Base-by-base conservation (phyloP, 2,329 filamentous ascomycete species). In the Claviceps monticola region DNA sequence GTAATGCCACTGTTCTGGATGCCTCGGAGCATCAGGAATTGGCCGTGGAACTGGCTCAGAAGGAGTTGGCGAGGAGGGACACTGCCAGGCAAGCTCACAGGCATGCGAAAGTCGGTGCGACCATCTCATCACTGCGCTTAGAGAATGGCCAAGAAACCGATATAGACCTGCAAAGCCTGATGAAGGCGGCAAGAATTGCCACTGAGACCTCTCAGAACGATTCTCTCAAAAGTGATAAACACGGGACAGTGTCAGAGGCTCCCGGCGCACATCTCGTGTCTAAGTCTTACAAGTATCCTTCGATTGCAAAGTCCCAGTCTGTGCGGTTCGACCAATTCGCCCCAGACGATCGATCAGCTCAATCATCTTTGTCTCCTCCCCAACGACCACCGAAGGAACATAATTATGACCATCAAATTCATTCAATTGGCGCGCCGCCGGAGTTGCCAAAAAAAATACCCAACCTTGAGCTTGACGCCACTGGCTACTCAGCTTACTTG, bases 21-120 rank as follows among this genome's bases (percentile, higher is more conserved):
- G 84, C 84, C 0, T 76, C 75, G 1, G 80, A 88, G 52, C 74
- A 94, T 56, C 78, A 82, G 56, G 83, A 90, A 11, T 68, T 94
- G 46, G 89, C 88, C 0, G 82, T 94, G 6, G 79, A 84, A 56
- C 66, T 94, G 34, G 88, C 88, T 0, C 81, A 83, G 56, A 78
- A 78, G 51, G 88, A 94, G 66, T 76, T 89, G 53, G 73, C 70
- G 52, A 75, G 85, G 43, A 74, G 88, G 57, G 82, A 86, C 59
- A 79, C 77, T 14, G 74, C 73, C 43, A 73, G 80, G 54, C 76
- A 71, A 56, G 75, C 74, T 11, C 78, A 75, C 26, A 74, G 76
- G 36, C 74, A 79, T 57, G 74, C 78, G 8, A 46, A 51, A 17
- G 46, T 53, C 46, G 53, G 47, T 21, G 48, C 50, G 26, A 53